Conservation (phyloP, 306 rosid genomes). For the Medicago arabica region DNA sequence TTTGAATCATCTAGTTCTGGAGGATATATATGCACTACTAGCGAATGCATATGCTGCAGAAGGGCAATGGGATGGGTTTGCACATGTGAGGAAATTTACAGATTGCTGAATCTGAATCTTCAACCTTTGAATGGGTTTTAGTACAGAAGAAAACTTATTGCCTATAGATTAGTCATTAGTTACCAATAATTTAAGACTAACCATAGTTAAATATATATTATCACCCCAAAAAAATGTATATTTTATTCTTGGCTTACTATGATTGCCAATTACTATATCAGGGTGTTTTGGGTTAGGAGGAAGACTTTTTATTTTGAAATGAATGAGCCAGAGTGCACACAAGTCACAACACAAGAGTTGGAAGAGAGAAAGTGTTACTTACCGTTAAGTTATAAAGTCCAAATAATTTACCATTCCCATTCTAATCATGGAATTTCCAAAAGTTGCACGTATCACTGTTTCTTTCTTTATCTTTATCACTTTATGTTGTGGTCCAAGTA, state of each 20-base stretch:
- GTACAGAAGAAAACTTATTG: too few relatives aligned
- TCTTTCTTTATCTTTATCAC: slow-evolving; percentile 26
- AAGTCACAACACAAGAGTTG: too few relatives aligned
- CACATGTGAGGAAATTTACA: slow-evolving; percentile 56
- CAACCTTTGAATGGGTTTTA: too few relatives aligned
- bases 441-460: slow-evolving; percentile 43
- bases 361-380: slow-evolving; percentile 35
- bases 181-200: too few relatives aligned
- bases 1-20: slow-evolving; percentile 50
- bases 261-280: slow-evolving; percentile 19
- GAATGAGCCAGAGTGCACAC: not conserved
- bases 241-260: too few relatives aligned
- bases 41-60: slow-evolving; percentile 54
- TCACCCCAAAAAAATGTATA: too few relatives aligned
- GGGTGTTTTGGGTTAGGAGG: slow-evolving; percentile 23
- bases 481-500: slow-evolving; percentile 48
- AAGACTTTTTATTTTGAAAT: slow-evolving; percentile 15
- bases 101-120: too few relatives aligned
- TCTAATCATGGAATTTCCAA: slow-evolving; percentile 43
- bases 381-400: slow-evolving; percentile 38
- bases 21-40: slow-evolving; percentile 46
- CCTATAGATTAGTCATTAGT: too few relatives aligned
- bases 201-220: too few relatives aligned
- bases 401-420: slow-evolving; percentile 40
- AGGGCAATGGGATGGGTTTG: slow-evolving; percentile 56